Evolutionary conservation across 2,329 filamentous ascomycete genomes (phyloP).

Genomic region (Aspergillus tanneri): DNA sequence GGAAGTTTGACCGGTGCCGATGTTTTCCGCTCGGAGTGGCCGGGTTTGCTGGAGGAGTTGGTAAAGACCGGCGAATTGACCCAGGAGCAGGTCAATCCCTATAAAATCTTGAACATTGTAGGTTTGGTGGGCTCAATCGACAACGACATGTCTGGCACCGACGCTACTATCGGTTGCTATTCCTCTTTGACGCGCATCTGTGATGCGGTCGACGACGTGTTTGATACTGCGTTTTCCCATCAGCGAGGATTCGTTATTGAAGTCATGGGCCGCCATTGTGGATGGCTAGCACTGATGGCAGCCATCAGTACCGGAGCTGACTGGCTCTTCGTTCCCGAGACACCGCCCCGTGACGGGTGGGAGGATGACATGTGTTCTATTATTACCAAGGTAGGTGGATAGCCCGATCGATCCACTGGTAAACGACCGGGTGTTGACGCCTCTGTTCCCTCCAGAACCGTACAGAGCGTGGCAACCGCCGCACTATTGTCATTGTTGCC

Average conservation of each 20-base stretch:
- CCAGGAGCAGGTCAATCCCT: constrained; percentile 68
- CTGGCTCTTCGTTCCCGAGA: constrained; percentile 95
- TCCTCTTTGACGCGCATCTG: constrained; percentile 91
- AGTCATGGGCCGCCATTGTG: constrained; percentile 97
- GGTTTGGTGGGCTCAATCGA: constrained; percentile 96
- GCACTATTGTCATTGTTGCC: constrained; percentile 96
- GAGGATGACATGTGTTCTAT: constrained; percentile 80
- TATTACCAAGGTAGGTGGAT: constrained; percentile 62
- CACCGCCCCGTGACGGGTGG: constrained; percentile 85
- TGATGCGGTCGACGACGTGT: constrained; percentile 86
- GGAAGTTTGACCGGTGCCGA: constrained; percentile 95
- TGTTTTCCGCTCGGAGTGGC: constrained; percentile 90
- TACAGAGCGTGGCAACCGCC: constrained; percentile 76
- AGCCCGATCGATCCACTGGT: not conserved
- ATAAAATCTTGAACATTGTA: constrained; percentile 89
- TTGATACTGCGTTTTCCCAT: constrained; percentile 94
- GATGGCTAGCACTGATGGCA: constrained; percentile 95
- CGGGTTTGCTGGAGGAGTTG: constrained; percentile 79
- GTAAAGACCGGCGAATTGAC: constrained; percentile 71
- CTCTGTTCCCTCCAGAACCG: constrained; percentile 62
- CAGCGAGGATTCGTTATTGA: constrained; percentile 96
- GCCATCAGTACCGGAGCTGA: constrained; percentile 93
- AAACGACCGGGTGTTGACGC: not conserved
- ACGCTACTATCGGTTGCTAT: constrained; percentile 96
- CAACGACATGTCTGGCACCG: constrained; percentile 95